Conservation (phyloP, 208 protist genomes). For the Vickermania spadyakhi region DNA sequence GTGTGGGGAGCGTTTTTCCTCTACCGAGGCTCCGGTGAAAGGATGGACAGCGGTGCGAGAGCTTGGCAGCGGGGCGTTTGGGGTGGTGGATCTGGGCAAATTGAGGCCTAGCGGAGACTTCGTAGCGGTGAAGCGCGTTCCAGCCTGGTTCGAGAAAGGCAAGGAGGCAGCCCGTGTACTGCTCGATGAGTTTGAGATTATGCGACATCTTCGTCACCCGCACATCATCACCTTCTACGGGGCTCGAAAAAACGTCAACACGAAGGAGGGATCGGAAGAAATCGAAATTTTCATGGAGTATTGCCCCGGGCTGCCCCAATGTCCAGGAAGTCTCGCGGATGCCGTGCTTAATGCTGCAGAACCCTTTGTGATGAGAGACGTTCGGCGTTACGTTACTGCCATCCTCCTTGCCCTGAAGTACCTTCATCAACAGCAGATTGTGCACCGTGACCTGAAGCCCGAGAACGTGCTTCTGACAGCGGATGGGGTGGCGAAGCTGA, state of each 20-base stretch:
- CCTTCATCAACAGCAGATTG: conserved; percentile 60
- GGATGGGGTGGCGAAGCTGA: conserved; percentile 75
- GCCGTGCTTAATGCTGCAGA: too few relatives aligned
- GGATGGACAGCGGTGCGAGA: background rate
- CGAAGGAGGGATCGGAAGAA: background rate
- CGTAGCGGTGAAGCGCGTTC: background rate
- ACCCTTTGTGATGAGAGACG: conserved; percentile 14
- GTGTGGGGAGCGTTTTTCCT: background rate
- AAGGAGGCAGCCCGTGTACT: conserved; percentile 5
- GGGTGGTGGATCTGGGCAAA: background rate
- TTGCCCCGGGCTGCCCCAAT: background rate
- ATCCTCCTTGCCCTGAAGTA: conserved; percentile 70
- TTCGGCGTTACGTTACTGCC: conserved; percentile 60
- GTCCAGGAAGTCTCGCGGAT: background rate
- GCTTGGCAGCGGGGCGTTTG: background rate
- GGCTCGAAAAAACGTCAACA: background rate
- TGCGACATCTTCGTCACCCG: conserved; percentile 24
- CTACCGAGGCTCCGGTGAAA: background rate
- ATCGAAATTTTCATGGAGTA: background rate
- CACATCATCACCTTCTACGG: conserved; percentile 45
- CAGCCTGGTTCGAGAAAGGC: background rate
- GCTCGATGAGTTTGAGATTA: conserved; percentile 29
- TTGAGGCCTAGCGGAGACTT: background rate
- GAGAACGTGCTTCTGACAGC: conserved; percentile 87
- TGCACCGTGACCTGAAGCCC: conserved; percentile 89